phyloP scores from a whole-genome alignment of 2,329 filamentous ascomycete species.

The Shiraia sp. region DNA sequence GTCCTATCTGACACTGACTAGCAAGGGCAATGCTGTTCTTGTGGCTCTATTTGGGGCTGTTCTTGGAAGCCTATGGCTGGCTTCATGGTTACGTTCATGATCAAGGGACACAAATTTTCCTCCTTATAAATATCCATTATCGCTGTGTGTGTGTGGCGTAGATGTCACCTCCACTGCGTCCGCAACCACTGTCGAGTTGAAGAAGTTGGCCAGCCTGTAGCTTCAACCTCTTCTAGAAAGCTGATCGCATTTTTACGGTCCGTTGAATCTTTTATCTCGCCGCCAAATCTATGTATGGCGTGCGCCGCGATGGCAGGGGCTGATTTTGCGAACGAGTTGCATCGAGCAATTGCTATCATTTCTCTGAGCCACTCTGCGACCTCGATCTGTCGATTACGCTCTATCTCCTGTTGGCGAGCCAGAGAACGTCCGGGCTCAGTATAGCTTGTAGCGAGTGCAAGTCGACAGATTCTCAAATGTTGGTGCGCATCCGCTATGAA shows the following conservation, averaged over 20 bases:
- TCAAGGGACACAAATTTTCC: not conserved
- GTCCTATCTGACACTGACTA: conserved; percentile 57
- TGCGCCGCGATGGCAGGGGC: conserved; percentile 14
- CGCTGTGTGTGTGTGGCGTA: not conserved
- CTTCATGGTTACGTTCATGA: conserved; percentile 21
- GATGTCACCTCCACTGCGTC: conserved; percentile 15
- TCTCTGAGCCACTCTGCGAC: conserved; percentile 13
- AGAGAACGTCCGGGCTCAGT: conserved; percentile 1
- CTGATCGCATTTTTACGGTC: conserved; percentile 18
- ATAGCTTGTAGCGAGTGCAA: conserved; percentile 11
- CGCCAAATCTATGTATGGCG: conserved; percentile 18
- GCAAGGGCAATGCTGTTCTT: conserved; percentile 50
- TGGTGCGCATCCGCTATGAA: conserved; percentile 20
- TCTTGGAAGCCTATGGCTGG: conserved; percentile 32
- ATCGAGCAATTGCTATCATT: conserved; percentile 19
- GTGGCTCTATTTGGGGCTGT: conserved; percentile 34
- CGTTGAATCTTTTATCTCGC: conserved; percentile 4
- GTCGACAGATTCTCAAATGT: conserved; percentile 18
- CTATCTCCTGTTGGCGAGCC: not conserved
- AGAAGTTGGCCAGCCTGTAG: conserved; percentile 17
- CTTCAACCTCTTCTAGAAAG: conserved; percentile 22
- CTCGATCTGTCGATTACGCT: conserved; percentile 1
- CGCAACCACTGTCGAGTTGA: conserved; percentile 11
- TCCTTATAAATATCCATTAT: conserved; percentile 1
- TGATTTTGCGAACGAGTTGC: conserved; percentile 14